Conservation (phyloP, 2,329 filamentous ascomycete species). For the Ophiocordyceps camponoti-floridani region DNA sequence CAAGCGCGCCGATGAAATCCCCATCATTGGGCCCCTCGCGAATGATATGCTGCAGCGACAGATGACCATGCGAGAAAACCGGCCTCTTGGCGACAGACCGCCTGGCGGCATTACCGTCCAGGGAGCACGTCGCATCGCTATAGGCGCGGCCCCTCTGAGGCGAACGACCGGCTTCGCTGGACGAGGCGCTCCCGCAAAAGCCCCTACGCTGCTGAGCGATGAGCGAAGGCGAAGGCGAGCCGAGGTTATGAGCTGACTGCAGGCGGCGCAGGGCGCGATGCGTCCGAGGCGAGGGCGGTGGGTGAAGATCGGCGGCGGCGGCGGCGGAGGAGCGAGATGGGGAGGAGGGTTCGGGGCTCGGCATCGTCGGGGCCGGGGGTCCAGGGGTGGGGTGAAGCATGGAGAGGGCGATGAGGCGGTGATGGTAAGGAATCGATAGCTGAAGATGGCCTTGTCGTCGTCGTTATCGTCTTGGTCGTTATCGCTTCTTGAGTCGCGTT, state of each 20-base stretch:
- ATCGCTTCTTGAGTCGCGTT: background rate
- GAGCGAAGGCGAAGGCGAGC: background rate
- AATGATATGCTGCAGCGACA: constrained; percentile 57
- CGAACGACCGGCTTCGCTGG: constrained; percentile 17
- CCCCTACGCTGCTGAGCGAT: background rate
- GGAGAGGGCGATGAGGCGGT: no score
- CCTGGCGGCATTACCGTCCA: constrained; percentile 16
- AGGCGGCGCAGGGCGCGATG: background rate
- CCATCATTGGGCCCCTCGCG: constrained; percentile 63
- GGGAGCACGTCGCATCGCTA: constrained; percentile 42
- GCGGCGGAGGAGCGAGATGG: background rate
- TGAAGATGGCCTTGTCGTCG: no score
- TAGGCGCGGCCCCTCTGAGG: constrained; percentile 48
- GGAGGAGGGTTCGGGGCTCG: no score
- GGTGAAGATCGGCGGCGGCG: background rate
- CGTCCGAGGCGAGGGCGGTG: background rate
- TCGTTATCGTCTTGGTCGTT: no score
- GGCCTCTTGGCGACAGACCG: constrained; percentile 23
- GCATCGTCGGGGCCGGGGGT: no score
- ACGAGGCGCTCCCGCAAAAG: constrained; percentile 2
- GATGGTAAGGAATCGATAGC: no score
- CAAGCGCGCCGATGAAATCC: constrained; percentile 47
- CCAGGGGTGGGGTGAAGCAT: no score
- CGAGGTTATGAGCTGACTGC: background rate
- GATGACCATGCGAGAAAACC: constrained; percentile 30